Evolutionary conservation across 2,329 filamentous ascomycete species (phyloP).

Genomic region (Lizonia empirigonia): DNA sequence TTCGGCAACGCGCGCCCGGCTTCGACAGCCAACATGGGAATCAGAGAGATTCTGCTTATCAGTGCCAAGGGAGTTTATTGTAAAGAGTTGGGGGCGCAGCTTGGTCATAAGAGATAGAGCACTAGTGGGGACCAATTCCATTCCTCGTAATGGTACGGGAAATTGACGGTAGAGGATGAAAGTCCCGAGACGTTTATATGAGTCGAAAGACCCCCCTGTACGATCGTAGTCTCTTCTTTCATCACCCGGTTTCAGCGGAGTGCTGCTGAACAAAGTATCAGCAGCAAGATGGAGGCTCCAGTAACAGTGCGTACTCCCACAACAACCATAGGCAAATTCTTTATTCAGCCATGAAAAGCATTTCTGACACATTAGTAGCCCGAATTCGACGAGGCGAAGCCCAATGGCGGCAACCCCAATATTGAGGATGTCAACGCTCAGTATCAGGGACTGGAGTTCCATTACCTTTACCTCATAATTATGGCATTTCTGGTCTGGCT

Average conservation of each 20-base stretch:
- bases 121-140: constrained; percentile 16
- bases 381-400: constrained; percentile 50
- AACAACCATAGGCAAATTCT: not conserved
- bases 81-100: constrained; percentile 25
- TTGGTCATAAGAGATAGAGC: constrained; percentile 16
- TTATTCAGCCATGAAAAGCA: not conserved
- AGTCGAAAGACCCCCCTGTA: constrained; percentile 22
- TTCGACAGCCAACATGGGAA: constrained; percentile 18
- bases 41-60: constrained; percentile 32
- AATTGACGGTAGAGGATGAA: constrained; percentile 14
- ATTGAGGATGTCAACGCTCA: constrained; percentile 63
- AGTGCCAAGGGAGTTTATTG: constrained; percentile 36
- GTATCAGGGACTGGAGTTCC: constrained; percentile 64
- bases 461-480: constrained; percentile 65
- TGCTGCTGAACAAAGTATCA: not conserved
- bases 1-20: constrained; percentile 18
- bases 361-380: constrained; percentile 35
- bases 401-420: constrained; percentile 61
- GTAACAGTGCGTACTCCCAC: constrained; percentile 21
- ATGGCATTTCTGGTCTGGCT: constrained; percentile 68
- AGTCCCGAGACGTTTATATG: constrained; percentile 26
- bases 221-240: constrained; percentile 2
- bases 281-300: constrained; percentile 22
- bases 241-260: constrained; percentile 4
- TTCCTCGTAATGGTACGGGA: constrained; percentile 14